Conservation (phyloP, 129 eudicot genomes). For the carrot (Daucus carota) region DNA sequence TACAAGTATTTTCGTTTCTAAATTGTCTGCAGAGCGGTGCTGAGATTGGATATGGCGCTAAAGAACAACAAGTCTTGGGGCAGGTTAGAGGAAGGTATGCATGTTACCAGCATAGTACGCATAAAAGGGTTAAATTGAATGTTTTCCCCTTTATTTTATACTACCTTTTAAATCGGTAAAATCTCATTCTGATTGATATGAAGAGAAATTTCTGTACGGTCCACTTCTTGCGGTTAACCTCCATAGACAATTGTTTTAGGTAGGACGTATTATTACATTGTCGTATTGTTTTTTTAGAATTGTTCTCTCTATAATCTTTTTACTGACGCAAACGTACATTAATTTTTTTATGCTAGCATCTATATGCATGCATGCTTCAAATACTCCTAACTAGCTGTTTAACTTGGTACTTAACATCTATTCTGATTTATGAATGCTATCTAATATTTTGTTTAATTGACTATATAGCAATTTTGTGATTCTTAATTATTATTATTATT, state of each 20-base stretch:
- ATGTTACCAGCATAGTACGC: slow-evolving; percentile 12
- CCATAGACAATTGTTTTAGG: too few relatives aligned
- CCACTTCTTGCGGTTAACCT: too few relatives aligned
- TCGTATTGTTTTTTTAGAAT: too few relatives aligned
- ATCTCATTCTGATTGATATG: not conserved
- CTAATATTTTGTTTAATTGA: not conserved
- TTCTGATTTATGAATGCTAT: not conserved
- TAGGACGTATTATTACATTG: too few relatives aligned
- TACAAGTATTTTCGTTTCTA: not conserved
- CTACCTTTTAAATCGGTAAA: not conserved
- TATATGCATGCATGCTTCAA: slow-evolving; percentile 71
- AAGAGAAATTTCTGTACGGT: not conserved
- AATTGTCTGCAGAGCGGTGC: slow-evolving; percentile 65
- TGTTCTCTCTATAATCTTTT: too few relatives aligned
- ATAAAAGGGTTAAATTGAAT: not conserved
- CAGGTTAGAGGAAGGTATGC: slow-evolving; percentile 88
- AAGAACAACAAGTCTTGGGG: slow-evolving; percentile 89
- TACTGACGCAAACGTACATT: too few relatives aligned
- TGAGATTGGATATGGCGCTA: slow-evolving; percentile 85
- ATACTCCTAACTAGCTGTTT: not conserved
- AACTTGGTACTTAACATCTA: not conserved
- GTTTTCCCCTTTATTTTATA: not conserved
- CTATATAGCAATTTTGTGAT: not conserved
- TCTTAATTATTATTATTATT: not conserved
- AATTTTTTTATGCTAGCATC: too few relatives aligned